Conservation (phyloP, 352 stramenopile species). For the Pythium inflatum region DNA sequence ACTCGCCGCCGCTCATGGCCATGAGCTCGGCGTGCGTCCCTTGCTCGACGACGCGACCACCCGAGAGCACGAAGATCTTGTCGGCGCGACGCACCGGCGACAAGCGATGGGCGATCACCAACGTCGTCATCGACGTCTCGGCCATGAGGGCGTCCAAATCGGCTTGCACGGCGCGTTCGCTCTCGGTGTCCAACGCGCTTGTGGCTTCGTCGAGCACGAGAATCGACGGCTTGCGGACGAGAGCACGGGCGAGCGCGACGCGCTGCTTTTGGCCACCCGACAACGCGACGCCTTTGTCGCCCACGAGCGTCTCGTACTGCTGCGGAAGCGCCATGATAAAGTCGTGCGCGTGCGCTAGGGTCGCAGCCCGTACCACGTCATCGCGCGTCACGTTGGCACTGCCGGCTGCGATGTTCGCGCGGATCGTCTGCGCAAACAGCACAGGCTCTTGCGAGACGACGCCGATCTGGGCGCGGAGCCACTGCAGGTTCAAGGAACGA, state of each 20-base stretch:
- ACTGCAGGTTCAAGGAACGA: constrained; percentile 52
- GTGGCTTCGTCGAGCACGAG: constrained; percentile 17
- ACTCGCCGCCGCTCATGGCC: background rate
- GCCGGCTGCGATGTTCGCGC: constrained; percentile 1
- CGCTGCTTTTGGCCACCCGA: constrained; percentile 72
- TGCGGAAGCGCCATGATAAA: constrained; percentile 15
- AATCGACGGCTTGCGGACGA: constrained; percentile 10
- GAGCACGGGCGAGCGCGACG: constrained; percentile 88
- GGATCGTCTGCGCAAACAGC: constrained; percentile 9
- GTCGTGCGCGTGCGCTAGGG: background rate
- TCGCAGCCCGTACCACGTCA: background rate
- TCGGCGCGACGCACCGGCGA: constrained; percentile 4
- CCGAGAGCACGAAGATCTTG: constrained; percentile 7
- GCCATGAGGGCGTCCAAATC: constrained; percentile 40
- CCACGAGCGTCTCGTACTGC: constrained; percentile 21
- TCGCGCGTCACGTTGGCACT: background rate
- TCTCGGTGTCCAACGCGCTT: constrained; percentile 9
- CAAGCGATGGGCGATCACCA: constrained; percentile 45
- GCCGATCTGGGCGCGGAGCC: constrained; percentile 6
- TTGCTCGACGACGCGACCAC: background rate
- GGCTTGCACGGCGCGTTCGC: constrained; percentile 12
- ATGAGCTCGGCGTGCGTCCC: background rate
- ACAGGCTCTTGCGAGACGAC: constrained; percentile 13
- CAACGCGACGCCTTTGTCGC: constrained; percentile 7
- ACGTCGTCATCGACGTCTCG: constrained; percentile 52